Evolutionary conservation across 768 basidiomycete genomes (phyloP), one percentile per base, ranked within the genome.

Genomic region (Mycena epipterygia): DNA sequence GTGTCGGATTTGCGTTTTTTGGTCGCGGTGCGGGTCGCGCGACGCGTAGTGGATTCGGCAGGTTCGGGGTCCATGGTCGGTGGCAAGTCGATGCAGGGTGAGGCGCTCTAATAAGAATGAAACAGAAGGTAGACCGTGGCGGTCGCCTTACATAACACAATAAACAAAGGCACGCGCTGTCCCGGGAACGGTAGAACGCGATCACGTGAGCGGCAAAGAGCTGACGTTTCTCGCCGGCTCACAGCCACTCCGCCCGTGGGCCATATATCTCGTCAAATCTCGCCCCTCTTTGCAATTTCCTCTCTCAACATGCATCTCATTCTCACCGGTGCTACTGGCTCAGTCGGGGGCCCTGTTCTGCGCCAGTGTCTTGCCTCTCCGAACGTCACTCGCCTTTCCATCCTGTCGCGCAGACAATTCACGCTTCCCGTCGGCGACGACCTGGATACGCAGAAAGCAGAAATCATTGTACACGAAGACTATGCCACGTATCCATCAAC

Each of bases 271-370:
- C 8, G 41, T 17, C 11, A 21, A 5, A 14, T 21, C 41, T n/a
- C 41, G 19, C 14, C 14, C 5, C 14, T 14, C 23, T 23, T 58
- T n/a, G 2, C 14, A 41, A 27, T 33, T n/a, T n/a, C 53, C 14
- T 25, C 32, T 32, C n/a, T 17, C 13, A 17, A 55, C 58, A 93
- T 76, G 73, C 73, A 76, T 21, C 61, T 76, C 52, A 73, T 75
- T 33, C 59, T 76, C 51, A 72, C 76, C 8, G 78, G 75, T 37
- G 76, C 78, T 4, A 78, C 78, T 8, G 78, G 79, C 14, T 59
- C 48, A 19, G 74, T 78, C 16, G 79, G 79, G n/a, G 32, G 58
- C 14, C 55, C 70, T 16, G 74, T 76, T 30, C 71, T 79, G 12
- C 75, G 73, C 49, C 16, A 73, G 19, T 78, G 78, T 35, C 75